Evolutionary conservation across 2,329 filamentous ascomycete genomes (phyloP).

Genomic region (Claviceps paspali): DNA sequence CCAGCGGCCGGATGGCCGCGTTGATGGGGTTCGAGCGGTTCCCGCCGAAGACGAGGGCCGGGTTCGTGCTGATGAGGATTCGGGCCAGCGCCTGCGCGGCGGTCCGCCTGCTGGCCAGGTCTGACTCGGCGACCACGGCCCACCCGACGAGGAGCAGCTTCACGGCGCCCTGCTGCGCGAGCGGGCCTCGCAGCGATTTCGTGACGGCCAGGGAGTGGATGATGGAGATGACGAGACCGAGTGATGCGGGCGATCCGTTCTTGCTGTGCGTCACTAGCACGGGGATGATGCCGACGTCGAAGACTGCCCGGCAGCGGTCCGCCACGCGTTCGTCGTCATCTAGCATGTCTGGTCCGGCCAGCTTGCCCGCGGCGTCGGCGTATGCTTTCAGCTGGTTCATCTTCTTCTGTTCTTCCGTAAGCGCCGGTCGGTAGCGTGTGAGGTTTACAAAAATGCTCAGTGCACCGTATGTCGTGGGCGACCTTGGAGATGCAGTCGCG

Average conservation of each 20-base stretch:
- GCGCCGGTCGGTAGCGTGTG: constrained; percentile 59
- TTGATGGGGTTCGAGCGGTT: constrained; percentile 57
- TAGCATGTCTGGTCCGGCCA: constrained; percentile 46
- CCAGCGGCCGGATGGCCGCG: constrained; percentile 69
- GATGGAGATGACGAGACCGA: constrained; percentile 60
- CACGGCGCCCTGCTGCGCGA: constrained; percentile 88
- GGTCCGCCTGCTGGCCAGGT: constrained; percentile 32
- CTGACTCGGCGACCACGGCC: constrained; percentile 41
- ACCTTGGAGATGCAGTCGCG: constrained; percentile 41
- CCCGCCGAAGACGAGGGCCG: constrained; percentile 67
- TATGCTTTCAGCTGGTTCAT: constrained; percentile 89
- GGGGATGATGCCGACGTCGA: constrained; percentile 64
- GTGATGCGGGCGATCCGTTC: constrained; percentile 52
- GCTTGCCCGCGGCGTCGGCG: constrained; percentile 64
- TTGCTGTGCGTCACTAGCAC: constrained; percentile 65
- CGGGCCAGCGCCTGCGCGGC: constrained; percentile 71
- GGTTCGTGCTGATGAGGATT: constrained; percentile 76
- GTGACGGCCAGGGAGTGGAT: constrained; percentile 63
- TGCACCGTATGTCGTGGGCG: constrained; percentile 66
- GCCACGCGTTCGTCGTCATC: constrained; percentile 64
- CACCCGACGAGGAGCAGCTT: constrained; percentile 65
- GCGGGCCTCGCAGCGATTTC: constrained; percentile 56
- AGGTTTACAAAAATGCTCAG: constrained; percentile 78
- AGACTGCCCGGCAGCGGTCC: constrained; percentile 59
- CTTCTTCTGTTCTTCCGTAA: constrained; percentile 83